Evolutionary conservation across 2,329 filamentous ascomycete genomes (phyloP).

Genomic region (Lecanicillium sp.): DNA sequence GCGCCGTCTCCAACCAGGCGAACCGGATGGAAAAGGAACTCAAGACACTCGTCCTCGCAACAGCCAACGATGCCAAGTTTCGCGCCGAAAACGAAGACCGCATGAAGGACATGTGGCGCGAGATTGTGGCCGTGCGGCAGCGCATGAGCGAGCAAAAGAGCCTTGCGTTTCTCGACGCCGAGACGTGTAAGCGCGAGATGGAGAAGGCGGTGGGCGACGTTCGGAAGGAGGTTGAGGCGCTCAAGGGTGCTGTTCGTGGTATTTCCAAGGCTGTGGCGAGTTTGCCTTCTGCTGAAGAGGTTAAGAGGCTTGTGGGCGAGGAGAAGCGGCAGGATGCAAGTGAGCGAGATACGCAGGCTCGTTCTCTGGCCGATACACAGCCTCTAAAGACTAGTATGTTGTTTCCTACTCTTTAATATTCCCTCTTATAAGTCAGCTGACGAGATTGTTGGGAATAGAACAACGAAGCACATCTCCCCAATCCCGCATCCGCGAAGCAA

Average conservation of each 20-base stretch:
- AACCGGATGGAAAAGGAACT: slow-evolving; percentile 22
- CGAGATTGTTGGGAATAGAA: no score
- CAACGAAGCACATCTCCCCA: slow-evolving; percentile 7
- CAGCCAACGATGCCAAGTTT: slow-evolving; percentile 19
- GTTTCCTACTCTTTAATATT: neutral
- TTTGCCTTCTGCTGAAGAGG: slow-evolving; percentile 13
- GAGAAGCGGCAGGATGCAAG: neutral
- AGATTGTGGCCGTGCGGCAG: slow-evolving; percentile 22
- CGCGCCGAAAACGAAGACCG: slow-evolving; percentile 20
- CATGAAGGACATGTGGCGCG: slow-evolving; percentile 19
- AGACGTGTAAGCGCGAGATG: slow-evolving; percentile 14
- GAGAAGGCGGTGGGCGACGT: slow-evolving; percentile 11
- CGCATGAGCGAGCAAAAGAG: slow-evolving; percentile 13
- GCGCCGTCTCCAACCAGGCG: slow-evolving; percentile 17
- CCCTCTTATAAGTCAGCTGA: no score
- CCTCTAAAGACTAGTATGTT: neutral
- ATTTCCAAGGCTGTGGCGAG: slow-evolving; percentile 16
- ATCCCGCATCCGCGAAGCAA: slow-evolving; percentile 23
- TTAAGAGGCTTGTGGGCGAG: slow-evolving; percentile 13
- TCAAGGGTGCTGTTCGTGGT: slow-evolving; percentile 15
- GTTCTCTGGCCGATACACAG: neutral
- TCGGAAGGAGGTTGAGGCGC: slow-evolving; percentile 14
- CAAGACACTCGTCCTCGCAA: slow-evolving; percentile 16
- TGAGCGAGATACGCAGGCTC: neutral
- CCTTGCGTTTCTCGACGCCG: slow-evolving; percentile 10